These are phyloP conservation scores for Hansfordia pulvinata DNA, from an alignment of 2,329 filamentous ascomycete species.

Conservation along the genomic window DNA sequence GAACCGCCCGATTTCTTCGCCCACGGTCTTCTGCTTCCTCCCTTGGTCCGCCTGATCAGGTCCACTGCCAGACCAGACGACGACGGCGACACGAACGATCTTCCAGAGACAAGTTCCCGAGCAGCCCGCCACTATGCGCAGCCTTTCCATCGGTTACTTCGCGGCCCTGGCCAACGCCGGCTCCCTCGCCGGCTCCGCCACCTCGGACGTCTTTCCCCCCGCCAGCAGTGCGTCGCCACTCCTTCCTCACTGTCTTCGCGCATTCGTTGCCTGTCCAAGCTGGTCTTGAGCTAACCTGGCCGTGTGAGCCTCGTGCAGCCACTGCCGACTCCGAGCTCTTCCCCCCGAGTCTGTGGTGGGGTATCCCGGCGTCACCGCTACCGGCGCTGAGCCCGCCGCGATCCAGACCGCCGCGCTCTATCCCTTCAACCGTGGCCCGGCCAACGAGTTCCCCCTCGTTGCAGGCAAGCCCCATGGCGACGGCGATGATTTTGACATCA, in stretches of 20 bases:
- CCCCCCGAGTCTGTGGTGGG: conserved; percentile 16
- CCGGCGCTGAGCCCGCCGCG: conserved; percentile 14
- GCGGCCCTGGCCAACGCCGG: too few relatives aligned
- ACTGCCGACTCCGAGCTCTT: conserved; percentile 14
- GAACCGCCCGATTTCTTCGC: too few relatives aligned
- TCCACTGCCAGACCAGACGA: too few relatives aligned
- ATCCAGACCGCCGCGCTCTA: conserved; percentile 14
- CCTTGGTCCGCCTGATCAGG: too few relatives aligned
- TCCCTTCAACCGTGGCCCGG: conserved; percentile 12
- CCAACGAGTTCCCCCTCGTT: conserved; percentile 17
- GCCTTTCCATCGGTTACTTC: too few relatives aligned
- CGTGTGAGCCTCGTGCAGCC: too few relatives aligned
- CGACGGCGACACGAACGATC: too few relatives aligned
- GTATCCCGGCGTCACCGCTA: conserved; percentile 13
- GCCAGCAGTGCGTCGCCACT: conserved; percentile 7
- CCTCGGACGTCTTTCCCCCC: conserved; percentile 9
- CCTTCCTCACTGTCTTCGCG: neutral
- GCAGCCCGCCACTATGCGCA: too few relatives aligned
- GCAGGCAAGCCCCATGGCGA: conserved; percentile 12
- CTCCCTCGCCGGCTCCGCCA: conserved; percentile 6
- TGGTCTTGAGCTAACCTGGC: too few relatives aligned
- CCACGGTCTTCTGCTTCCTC: too few relatives aligned
- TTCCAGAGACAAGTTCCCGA: too few relatives aligned
- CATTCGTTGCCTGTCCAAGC: too few relatives aligned
- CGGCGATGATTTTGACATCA: conserved; percentile 13